Base-by-base conservation (phyloP, 2,329 filamentous ascomycete species). In the Penicillium sp. region DNA sequence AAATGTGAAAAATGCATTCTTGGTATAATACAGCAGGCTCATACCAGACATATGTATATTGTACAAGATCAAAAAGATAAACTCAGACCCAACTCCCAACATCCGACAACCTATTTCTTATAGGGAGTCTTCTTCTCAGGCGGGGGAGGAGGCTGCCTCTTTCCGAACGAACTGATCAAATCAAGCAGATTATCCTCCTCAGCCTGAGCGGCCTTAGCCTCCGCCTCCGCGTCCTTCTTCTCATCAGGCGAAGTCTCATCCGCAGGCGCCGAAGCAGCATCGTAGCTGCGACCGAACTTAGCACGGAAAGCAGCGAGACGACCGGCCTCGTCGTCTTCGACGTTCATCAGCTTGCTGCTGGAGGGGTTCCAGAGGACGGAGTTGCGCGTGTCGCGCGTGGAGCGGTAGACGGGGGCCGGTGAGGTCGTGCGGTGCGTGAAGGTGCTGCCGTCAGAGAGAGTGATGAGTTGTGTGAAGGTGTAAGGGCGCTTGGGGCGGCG, bases 391-490 rank as follows among this genome's bases (percentile, higher is more conserved):
- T 99, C 94, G 76, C 96, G 95, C 56, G 81, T 82, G 48, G 77
- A 80, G 61, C 79, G 79, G 74, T 86, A 85, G 55, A 87, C 77
- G 7, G 85, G 79, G 21, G 77, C 66, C 2, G 78, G 78, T 5
- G 78, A 80, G 44, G 77, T 79, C 40, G 78, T 80, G 61, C 78
- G 78, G 62, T 79, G 76, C 16, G 73, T 74, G 70, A 78, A 97
- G 56, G 92, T 89, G 67, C 85, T 89, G 65, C 94, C 94, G 79
- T 99, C 94, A 39, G 88, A 90, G 60, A 97, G 88, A 50, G 92
- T 92, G 63, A 99, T 82, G 56, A 99, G 84, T 77, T 99, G 94
- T n/a, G 93, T 97, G 81, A 97, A 97, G 63, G 88, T 90, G 81
- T 97, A 97, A 40, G 94, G 93, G 5, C 92, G 86, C 69, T 92